Evolutionary conservation across 106 monocot genomes (phyloP), one percentile per base, ranked within the genome.

Genomic region (Acorus gramineus): DNA sequence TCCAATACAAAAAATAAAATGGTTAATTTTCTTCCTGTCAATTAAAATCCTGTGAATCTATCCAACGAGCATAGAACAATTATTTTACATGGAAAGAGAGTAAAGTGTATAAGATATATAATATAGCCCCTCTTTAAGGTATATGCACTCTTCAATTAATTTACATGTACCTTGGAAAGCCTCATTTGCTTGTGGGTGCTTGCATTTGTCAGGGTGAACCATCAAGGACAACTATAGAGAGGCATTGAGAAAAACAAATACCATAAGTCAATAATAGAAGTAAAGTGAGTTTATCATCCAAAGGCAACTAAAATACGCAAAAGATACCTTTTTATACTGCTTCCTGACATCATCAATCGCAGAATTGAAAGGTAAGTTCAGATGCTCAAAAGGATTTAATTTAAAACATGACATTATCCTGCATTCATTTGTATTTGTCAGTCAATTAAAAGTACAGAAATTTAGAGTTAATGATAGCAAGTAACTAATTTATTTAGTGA

Each of bases 341-440:
- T 66, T 91, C 73, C 83, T 91, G 49, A 96, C 90, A 61, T 91
- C 96, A 64, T 96, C 90, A 70, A 66, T 3, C 45, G 87, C 79
- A 55, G 87, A 84, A 73, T 96, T 77, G 55, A 91, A 96, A 11
- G 90, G 14, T 54, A 96, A 73, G 52, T 91, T 88, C 6, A 96
- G 82, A 83, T 91, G 91, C 74, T 96, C 96, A 71, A 91, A 96
- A 49, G 96, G 96, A 71, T 96, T 96, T 66, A 96, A 76, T 64
- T 96, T 96, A 72, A 96, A 96, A 75, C 91, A 96, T 8, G 89
- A 62, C 71, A 96, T 87, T 72, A 96, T 91, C 91, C 96, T 96
- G 82, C 48, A 54, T 42, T 13, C 12, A 49, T 42, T 59, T 4
- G 68, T 49, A 69, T 50, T 60, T 67, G 45, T 76, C 51, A 69